These are phyloP conservation scores for Hydnomerulius pinastri DNA, from an alignment of 768 basidiomycete species.

Conservation along the genomic window DNA sequence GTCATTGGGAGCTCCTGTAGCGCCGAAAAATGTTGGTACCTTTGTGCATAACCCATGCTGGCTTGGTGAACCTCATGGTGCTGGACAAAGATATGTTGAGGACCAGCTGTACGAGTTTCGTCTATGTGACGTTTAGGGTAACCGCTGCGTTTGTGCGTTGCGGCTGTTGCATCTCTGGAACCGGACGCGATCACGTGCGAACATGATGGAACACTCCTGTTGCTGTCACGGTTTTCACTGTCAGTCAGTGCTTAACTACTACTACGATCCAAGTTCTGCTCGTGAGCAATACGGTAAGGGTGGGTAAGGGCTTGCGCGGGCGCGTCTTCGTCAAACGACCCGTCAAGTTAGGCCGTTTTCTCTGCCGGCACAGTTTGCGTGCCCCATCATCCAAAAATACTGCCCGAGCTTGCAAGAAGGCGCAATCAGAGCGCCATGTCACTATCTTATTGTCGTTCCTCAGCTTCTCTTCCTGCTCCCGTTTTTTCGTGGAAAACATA, in stretches of 20 bases:
- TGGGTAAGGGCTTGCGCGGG: too few relatives aligned
- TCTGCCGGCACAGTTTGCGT: too few relatives aligned
- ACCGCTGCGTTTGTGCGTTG: too few relatives aligned
- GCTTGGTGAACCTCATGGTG: conserved; percentile 84
- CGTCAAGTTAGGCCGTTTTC: too few relatives aligned
- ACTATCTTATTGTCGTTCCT: neutral
- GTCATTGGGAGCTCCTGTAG: neutral
- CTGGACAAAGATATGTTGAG: neutral
- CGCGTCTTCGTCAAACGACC: too few relatives aligned
- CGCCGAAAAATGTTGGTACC: conserved; percentile 36
- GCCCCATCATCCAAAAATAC: neutral
- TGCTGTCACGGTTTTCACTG: too few relatives aligned
- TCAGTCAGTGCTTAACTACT: too few relatives aligned
- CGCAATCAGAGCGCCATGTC: neutral
- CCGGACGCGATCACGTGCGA: neutral
- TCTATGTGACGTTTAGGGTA: neutral
- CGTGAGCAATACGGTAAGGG: too few relatives aligned
- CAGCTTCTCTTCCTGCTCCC: neutral
- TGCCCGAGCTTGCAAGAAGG: neutral
- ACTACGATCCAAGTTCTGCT: too few relatives aligned
- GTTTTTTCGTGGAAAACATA: neutral
- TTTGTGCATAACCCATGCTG: conserved; percentile 84
- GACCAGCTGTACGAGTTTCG: neutral
- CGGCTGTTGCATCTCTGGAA: neutral
- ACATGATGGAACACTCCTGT: neutral